phyloP scores from a whole-genome alignment of 1,139 yeast genomes.

The Zygosaccharomyces sapae region DNA sequence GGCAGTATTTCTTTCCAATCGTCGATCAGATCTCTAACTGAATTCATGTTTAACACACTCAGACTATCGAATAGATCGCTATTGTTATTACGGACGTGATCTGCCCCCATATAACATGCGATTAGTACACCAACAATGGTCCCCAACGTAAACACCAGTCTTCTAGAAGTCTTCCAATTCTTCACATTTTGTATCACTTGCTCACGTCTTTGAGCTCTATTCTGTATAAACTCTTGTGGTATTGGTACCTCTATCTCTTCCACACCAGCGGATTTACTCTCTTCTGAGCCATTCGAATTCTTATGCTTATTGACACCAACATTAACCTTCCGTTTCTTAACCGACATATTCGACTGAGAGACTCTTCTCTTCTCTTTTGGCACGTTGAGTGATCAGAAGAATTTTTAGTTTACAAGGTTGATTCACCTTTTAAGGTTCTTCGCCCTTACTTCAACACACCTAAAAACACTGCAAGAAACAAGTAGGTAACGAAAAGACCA shows the following conservation, averaged over 20 bases:
- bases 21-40: slow-evolving; percentile 46
- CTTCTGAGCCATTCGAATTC: neutral
- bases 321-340: slow-evolving; percentile 1
- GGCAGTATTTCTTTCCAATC: slow-evolving; percentile 74
- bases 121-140: slow-evolving; percentile 63
- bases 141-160: slow-evolving; percentile 48
- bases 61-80: slow-evolving; percentile 42
- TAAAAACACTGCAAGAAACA: slow-evolving; percentile 4
- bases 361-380: neutral
- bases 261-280: neutral
- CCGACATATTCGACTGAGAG: neutral
- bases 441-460: neutral
- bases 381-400: neutral
- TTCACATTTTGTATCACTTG: slow-evolving; percentile 6
- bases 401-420: neutral
- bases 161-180: slow-evolving; percentile 35
- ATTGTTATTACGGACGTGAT: slow-evolving; percentile 28
- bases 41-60: slow-evolving; percentile 50
- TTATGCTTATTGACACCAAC: slow-evolving; percentile 1
- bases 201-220: slow-evolving; percentile 3
- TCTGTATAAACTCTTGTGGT: slow-evolving; percentile 1
- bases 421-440: neutral
- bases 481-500: slow-evolving; percentile 10
- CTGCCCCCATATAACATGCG: slow-evolving; percentile 58
- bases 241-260: slow-evolving; percentile 1